phyloP scores from a whole-genome alignment of 1,139 yeast genomes.

The Yamadazyma atlantica region DNA sequence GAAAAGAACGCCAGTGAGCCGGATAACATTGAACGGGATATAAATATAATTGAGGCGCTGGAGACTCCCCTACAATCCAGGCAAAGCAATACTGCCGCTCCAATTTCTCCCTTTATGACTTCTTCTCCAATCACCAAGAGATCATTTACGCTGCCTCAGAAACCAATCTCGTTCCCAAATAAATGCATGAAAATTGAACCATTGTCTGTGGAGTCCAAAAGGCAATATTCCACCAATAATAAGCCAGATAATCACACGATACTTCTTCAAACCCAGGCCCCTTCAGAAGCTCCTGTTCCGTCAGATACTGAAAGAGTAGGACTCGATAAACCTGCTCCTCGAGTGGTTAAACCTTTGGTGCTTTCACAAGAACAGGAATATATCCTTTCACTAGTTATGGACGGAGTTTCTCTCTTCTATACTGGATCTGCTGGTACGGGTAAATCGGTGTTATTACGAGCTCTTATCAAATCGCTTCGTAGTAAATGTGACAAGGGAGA shows the following conservation, averaged over 20 bases:
- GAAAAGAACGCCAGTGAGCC: not conserved
- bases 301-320: not conserved
- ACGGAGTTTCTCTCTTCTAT: conserved; percentile 67
- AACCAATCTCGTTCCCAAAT: not conserved
- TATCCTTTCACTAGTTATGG: conserved; percentile 33
- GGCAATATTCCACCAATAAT: conserved; percentile 5
- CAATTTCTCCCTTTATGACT: too few relatives aligned
- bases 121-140: not conserved
- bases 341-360: conserved; percentile 35
- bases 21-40: not conserved
- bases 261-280: conserved; percentile 9
- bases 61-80: too few relatives aligned
- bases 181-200: not conserved
- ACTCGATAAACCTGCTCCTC: conserved; percentile 9
- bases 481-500: conserved; percentile 43
- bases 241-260: conserved; percentile 7
- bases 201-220: not conserved
- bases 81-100: too few relatives aligned
- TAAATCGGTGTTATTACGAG: conserved; percentile 73
- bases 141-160: conserved; percentile 1
- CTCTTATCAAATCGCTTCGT: conserved; percentile 63
- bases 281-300: not conserved
- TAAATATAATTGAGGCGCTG: not conserved
- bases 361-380: conserved; percentile 44
- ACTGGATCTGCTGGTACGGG: conserved; percentile 99